A percentile compares a stretch with the other conserved stretches of the same genome.
These are phyloP conservation scores for Boletus pseudopeckii DNA, from an alignment of 768 basidiomycete species.

Conservation along the genomic window DNA sequence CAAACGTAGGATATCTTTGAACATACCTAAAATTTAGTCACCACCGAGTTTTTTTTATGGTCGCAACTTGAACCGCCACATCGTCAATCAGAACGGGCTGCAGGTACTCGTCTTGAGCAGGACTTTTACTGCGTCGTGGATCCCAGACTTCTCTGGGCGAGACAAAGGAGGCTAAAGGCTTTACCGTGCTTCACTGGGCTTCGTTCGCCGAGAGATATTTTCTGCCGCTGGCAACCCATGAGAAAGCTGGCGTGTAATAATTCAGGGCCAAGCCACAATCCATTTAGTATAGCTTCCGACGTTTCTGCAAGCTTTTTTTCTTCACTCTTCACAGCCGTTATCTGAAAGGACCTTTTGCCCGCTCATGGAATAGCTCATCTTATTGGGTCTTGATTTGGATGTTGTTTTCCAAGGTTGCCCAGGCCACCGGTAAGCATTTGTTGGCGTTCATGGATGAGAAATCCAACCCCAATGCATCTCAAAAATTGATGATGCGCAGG, in stretches of 20 bases:
- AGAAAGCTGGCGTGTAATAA: slow-evolving; percentile 7
- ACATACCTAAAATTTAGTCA: too few relatives aligned
- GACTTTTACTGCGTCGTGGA: too few relatives aligned
- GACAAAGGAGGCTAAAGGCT: neutral
- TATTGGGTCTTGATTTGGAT: slow-evolving; percentile 2
- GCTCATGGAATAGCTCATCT: neutral
- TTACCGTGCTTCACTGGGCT: too few relatives aligned
- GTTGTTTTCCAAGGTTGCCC: neutral
- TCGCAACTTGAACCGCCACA: too few relatives aligned
- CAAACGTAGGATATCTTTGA: neutral
- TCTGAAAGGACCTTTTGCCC: neutral
- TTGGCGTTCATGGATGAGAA: slow-evolving; percentile 12
- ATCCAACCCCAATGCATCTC: neutral
- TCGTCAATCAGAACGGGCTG: neutral
- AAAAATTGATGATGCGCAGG: neutral
- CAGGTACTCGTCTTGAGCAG: neutral
- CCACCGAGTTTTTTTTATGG: too few relatives aligned
- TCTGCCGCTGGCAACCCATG: slow-evolving; percentile 1
- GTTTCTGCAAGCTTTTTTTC: neutral
- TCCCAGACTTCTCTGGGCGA: neutral
- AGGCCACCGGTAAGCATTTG: neutral
- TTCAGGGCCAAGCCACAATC: neutral
- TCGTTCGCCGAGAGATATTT: too few relatives aligned
- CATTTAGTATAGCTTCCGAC: neutral
- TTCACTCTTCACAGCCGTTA: neutral